phyloP scores from a whole-genome alignment of 106 monocot genomes.

The Dendrobium officinale region DNA sequence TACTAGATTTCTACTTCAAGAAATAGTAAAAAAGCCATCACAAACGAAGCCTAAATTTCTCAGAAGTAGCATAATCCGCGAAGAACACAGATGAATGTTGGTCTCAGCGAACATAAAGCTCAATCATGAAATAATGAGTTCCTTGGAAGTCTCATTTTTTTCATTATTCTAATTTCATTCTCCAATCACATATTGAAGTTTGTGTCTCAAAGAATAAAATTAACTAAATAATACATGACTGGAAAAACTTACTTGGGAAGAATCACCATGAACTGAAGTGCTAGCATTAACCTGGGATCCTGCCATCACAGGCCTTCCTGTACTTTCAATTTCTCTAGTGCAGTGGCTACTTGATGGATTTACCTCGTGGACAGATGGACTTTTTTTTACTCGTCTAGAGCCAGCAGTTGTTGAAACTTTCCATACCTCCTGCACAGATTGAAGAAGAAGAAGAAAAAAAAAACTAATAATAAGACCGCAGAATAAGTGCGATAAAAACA shows the following conservation, averaged over 20 bases:
- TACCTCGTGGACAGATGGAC: constrained; percentile 32
- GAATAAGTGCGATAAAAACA: background rate
- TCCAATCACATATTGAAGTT: background rate
- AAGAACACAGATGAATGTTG: background rate
- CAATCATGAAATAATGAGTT: background rate
- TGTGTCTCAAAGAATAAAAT: background rate
- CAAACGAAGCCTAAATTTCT: background rate
- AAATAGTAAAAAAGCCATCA: too few relatives aligned
- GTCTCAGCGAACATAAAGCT: background rate
- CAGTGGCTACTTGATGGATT: constrained; percentile 29
- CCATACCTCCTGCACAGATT: constrained; percentile 74
- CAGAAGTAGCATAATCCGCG: background rate
- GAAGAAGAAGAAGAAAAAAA: background rate
- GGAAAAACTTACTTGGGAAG: constrained; percentile 53
- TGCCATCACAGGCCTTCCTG: constrained; percentile 24
- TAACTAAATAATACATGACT: background rate
- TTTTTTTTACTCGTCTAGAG: constrained; percentile 68
- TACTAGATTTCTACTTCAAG: too few relatives aligned
- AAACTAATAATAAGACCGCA: background rate
- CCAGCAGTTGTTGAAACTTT: constrained; percentile 96
- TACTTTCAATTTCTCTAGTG: constrained; percentile 38
- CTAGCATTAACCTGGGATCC: constrained; percentile 24
- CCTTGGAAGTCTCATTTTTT: background rate
- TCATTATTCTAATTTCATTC: background rate
- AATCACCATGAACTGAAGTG: constrained; percentile 37